Conservation (phyloP, 768 basidiomycete species). For the Postia placenta region DNA sequence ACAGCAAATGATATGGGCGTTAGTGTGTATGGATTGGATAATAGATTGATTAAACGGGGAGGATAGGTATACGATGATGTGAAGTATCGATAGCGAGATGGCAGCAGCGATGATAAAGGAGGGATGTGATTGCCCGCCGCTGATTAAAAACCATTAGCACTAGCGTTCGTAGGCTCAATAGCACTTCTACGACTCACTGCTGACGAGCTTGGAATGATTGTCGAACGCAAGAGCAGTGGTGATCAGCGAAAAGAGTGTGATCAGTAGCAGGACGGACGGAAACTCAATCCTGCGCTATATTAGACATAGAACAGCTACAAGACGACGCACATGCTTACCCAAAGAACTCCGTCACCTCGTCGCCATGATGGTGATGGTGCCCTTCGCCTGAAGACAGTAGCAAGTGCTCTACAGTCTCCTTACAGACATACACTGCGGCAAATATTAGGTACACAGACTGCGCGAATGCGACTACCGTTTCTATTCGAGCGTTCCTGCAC, state of each 20-base stretch:
- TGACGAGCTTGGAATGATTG: conserved; percentile 61
- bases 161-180: background rate
- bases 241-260: conserved; percentile 52
- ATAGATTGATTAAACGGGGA: conserved; percentile 31
- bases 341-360: conserved; percentile 34
- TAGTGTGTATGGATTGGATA: conserved; percentile 72
- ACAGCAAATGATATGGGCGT: conserved; percentile 56
- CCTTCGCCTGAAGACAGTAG: conserved; percentile 64
- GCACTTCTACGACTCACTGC: conserved; percentile 40
- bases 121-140: conserved; percentile 63
- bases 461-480: conserved; percentile 74
- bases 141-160: conserved; percentile 15
- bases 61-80: conserved; percentile 25
- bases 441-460: conserved; percentile 95
- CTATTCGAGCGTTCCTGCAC: conserved; percentile 55
- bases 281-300: conserved; percentile 50
- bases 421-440: conserved; percentile 91
- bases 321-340: conserved; percentile 26
- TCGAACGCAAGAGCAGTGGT: conserved; percentile 51
- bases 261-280: conserved; percentile 49
- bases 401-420: conserved; percentile 93
- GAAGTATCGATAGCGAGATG: conserved; percentile 32
- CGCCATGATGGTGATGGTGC: conserved; percentile 68
- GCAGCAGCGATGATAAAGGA: conserved; percentile 42
- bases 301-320: conserved; percentile 21